A percentile compares a stretch with the other conserved stretches of the same genome.
Conservation (phyloP, 441 rosid species). For the Rhodomyrtus psidioides region DNA sequence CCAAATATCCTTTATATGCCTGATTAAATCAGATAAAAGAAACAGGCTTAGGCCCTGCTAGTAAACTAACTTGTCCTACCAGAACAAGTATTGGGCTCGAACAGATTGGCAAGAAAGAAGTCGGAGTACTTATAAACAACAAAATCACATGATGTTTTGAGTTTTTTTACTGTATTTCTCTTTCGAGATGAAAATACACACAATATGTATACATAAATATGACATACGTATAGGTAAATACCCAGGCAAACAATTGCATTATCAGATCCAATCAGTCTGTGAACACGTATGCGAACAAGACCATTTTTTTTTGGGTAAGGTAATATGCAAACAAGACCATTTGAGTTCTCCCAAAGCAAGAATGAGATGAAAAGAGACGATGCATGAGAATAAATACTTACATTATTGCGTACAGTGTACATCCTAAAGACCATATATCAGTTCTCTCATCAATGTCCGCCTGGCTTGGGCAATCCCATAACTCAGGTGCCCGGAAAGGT, state of each 20-base stretch:
- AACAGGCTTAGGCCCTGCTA: not conserved
- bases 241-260: not conserved
- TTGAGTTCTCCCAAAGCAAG: not conserved
- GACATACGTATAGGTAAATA: not conserved
- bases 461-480: slow-evolving; percentile 99
- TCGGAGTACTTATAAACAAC: not conserved
- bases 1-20: not conserved
- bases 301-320: too few relatives aligned
- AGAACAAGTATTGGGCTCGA: not conserved
- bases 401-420: slow-evolving; percentile 96
- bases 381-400: slow-evolving; percentile 26
- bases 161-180: not conserved
- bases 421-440: slow-evolving; percentile 97
- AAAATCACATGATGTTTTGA: not conserved
- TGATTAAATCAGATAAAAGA: not conserved
- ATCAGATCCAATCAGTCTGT: not conserved
- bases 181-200: not conserved
- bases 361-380: not conserved
- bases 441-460: slow-evolving; percentile 94
- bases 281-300: not conserved
- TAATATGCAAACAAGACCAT: not conserved
- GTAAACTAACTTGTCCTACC: not conserved
- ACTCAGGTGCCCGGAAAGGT: slow-evolving; percentile 98
- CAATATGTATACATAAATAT: not conserved
- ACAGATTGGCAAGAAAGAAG: not conserved